A percentile compares a stretch with the other conserved stretches of the same genome.
These are phyloP conservation scores for Solanum chacoense DNA, from an alignment of 305 asterid genomes.

Conservation along the genomic window DNA sequence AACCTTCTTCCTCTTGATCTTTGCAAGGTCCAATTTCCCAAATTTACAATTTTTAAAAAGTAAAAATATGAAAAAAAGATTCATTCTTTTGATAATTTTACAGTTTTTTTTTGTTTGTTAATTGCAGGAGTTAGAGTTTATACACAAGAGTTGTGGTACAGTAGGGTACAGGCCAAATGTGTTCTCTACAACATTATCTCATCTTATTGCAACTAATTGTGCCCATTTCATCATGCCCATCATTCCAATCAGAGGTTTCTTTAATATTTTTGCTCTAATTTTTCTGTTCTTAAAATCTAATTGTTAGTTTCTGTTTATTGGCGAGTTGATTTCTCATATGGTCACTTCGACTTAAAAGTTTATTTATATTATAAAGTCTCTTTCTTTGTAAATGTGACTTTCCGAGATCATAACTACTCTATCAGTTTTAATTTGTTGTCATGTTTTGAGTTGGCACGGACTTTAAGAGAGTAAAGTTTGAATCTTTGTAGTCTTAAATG, in stretches of 20 bases:
- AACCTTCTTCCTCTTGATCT: conserved; percentile 41
- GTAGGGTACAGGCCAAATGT: conserved; percentile 86
- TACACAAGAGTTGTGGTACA: conserved; percentile 79
- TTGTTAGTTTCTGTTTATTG: too few species aligned
- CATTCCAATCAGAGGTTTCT: conserved; percentile 63
- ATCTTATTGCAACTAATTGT: conserved; percentile 70
- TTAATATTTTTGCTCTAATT: not conserved
- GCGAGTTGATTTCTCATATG: not conserved
- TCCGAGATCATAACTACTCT: not conserved
- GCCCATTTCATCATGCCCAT: conserved; percentile 73
- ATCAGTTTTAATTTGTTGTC: not conserved
- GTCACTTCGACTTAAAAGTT: not conserved
- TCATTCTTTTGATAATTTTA: not conserved
- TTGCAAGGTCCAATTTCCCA: conserved; percentile 50
- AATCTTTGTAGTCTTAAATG: not conserved
- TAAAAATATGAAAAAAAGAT: not conserved
- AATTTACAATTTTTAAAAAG: not conserved
- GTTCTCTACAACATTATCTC: conserved; percentile 85
- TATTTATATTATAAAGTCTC: not conserved
- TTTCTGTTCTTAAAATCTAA: not conserved
- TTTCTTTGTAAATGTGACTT: not conserved
- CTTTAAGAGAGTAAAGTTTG: not conserved
- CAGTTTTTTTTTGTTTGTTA: not conserved
- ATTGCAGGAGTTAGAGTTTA: conserved; percentile 66
- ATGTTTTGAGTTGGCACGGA: not conserved